A percentile compares a stretch with the other conserved stretches of the same genome.
phyloP scores from a whole-genome alignment of 2,329 filamentous ascomycete genomes.

The Tricladium varicosporioides region DNA sequence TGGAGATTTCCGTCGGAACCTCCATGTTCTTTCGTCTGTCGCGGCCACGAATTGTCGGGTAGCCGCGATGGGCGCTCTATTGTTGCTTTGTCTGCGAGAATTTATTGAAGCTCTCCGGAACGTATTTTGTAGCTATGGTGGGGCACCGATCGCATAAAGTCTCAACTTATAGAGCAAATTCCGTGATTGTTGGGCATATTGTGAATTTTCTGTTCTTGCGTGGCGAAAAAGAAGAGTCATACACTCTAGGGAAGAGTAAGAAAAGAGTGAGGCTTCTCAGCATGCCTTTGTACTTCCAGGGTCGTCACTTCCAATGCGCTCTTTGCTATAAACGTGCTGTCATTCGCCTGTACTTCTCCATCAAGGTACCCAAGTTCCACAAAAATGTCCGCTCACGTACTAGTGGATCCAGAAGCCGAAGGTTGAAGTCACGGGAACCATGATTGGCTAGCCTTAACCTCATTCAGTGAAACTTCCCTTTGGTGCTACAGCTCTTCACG shows the following conservation, averaged over 20 bases:
- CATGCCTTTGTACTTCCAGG: not conserved
- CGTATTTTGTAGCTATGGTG: no score
- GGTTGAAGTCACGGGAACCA: no score
- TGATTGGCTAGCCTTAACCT: no score
- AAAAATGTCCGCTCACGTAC: no score
- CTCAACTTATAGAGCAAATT: not conserved
- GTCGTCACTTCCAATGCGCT: not conserved
- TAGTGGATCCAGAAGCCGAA: not conserved
- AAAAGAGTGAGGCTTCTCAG: not conserved
- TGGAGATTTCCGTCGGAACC: constrained; percentile 47
- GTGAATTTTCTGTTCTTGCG: not conserved
- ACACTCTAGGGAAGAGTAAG: not conserved
- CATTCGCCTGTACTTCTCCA: not conserved
- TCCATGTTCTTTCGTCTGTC: constrained; percentile 18
- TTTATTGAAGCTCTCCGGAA: not conserved
- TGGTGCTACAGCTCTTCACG: no score
- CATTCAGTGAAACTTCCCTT: no score
- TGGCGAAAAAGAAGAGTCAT: not conserved
- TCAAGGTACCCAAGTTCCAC: not conserved
- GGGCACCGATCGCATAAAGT: no score
- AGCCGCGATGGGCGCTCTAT: not conserved
- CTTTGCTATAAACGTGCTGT: not conserved
- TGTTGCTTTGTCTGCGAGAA: not conserved
- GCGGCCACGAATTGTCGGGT: not conserved
- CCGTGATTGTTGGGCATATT: not conserved